Conservation (phyloP, 352 stramenopile genomes). For the Globisporangium camurandrum region DNA sequence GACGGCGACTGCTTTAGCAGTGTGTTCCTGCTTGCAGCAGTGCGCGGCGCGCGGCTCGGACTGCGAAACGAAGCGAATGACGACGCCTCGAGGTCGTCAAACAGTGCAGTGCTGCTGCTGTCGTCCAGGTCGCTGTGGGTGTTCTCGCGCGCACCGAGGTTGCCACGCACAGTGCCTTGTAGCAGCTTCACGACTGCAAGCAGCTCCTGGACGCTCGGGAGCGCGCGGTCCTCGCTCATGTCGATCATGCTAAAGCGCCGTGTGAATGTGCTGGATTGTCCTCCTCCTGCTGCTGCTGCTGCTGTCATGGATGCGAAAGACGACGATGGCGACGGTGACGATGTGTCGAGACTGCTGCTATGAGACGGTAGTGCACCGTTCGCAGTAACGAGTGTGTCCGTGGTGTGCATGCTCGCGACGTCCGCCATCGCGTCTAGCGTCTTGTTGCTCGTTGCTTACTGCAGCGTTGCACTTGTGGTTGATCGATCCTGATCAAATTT, state of each 20-base stretch:
- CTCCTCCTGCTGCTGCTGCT: background rate
- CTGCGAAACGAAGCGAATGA: constrained; percentile 25
- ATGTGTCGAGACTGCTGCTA: background rate
- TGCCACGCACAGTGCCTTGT: constrained; percentile 34
- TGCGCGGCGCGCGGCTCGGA: constrained; percentile 11
- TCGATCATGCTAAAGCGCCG: constrained; percentile 2
- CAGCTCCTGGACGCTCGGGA: constrained; percentile 50
- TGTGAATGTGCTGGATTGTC: background rate
- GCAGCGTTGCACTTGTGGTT: background rate
- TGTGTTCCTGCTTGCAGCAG: constrained; percentile 12
- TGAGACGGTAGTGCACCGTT: too few relatives aligned
- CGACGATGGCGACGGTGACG: background rate
- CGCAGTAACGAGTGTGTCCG: too few relatives aligned
- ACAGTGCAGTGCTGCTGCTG: constrained; percentile 5
- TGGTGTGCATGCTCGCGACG: background rate
- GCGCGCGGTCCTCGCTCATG: constrained; percentile 14
- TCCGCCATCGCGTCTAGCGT: background rate
- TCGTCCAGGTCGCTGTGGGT: background rate
- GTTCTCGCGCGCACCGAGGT: constrained; percentile 17
- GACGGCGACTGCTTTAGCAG: constrained; percentile 4
- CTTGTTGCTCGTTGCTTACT: background rate
- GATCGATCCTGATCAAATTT: too few relatives aligned
- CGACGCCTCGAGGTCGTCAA: constrained; percentile 13
- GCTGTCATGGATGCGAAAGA: background rate
- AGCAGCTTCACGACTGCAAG: constrained; percentile 41